Base-by-base conservation (phyloP, 495 filamentous ascomycete species). In the Bacidia gigantensis region DNA sequence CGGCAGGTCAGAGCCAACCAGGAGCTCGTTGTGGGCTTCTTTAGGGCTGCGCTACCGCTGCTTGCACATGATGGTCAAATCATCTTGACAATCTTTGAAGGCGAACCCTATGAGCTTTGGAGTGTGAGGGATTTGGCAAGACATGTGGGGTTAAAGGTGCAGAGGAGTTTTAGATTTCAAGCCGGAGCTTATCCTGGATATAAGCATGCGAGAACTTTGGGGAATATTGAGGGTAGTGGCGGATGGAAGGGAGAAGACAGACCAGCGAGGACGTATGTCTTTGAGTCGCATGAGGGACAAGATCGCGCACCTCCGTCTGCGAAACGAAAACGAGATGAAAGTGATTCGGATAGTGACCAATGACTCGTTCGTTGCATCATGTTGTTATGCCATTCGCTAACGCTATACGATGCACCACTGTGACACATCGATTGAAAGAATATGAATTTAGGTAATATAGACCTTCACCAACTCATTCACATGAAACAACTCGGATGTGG, bases 1-100 rank as follows among this genome's bases (percentile, higher is more conserved):
- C 73, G 92, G 17, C 92, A 98, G 69, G 88, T 96, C 11, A 79
- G 92, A 29, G 75, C 81, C 58, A 97, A 98, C 62, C 92, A 97
- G 67, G 84, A 89, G 62, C 72, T 96, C 26, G 73, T 96, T 1
- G 85, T 93, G 10, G 73, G 70, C 3, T 94, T 94, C 65, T 95
- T 96, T 70, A 73, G 75, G 55, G 69, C 76, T 9, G 80, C 72
- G 55, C 54, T 71, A 2, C 70, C 76, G 3, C 59, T 80, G 17
- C 57, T 79, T 35, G 68, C 73, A 49, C 46, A 58, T 62, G 21
- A 69, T 61, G 87, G 87, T 2, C 78, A 78, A 35, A 83, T 96
- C 40, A 61, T 95, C 18, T 80, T 97, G 1, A 93, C 89, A 1
- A 65, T 96, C 3, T 97, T 98, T 62, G 89, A 95, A 65, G 84